Base-by-base conservation (phyloP, 2,329 filamentous ascomycete genomes). In the Aureobasidium lini region DNA sequence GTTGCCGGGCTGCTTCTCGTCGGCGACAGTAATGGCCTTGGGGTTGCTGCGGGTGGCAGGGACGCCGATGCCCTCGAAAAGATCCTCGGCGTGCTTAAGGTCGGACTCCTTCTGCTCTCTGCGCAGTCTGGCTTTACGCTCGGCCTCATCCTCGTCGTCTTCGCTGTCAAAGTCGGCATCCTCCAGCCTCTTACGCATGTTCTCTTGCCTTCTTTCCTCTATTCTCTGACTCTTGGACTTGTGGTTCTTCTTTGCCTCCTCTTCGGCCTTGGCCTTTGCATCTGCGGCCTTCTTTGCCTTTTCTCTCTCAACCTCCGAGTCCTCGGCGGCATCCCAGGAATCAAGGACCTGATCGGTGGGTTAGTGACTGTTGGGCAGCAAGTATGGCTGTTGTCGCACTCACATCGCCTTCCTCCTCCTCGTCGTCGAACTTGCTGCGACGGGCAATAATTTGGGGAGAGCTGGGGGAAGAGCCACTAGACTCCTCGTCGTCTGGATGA, bases 321-420 rank as follows among this genome's bases (percentile, higher is more conserved):
- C 94, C 71, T 97, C 94, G 66, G 89, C 92, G 61, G 90, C 93
- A 70, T 97, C 92, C 94, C 94, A 99, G 36, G 90, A 93, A 62
- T 99, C 94, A 70, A 96, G 84, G 60, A 97, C 90, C 87, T 96
- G 31, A 15, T 15, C 16, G 13, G 69, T 50, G 59, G 6, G 65
- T 63, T 64, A 62, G 70, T 23, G 29, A 11, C 0, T 16, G 18
- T 57, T 48, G 54, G 54, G 54, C 54, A 57, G 54, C 54, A 57
- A 57, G 54, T 7, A 4, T 10, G 10, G 15, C n/a, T 39, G 23
- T 1, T 9, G 34, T 47, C 54, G 54, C 52, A 57, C 79, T 67
- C 82, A 93, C 92, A 65, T 88, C 86, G 31, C 31, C 36, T 36
- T 92, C 86, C 59, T 81, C 87, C 75, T 96, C 92, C 73, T 97